Conservation (phyloP, 75 land plant species). For the Cupressus sempervirens region DNA sequence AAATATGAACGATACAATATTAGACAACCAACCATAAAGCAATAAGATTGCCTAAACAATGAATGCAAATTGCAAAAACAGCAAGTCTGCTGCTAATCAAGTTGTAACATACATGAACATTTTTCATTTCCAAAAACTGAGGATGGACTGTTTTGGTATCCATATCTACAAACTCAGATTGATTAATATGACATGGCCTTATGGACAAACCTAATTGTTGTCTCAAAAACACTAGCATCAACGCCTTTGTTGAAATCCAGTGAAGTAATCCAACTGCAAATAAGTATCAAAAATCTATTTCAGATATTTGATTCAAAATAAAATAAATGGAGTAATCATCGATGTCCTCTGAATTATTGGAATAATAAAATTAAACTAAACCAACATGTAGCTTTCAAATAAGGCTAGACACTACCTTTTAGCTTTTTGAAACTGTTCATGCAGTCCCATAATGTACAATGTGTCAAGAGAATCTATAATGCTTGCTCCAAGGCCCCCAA, state of each 20-base stretch:
- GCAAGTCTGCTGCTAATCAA: background rate
- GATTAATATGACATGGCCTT: background rate
- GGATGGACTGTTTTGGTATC: background rate
- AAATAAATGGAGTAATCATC: background rate
- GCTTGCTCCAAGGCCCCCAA: constrained; percentile 98
- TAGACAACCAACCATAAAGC: background rate
- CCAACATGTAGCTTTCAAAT: background rate
- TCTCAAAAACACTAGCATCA: constrained; percentile 97
- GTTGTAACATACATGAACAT: background rate
- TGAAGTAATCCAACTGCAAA: constrained; percentile 88
- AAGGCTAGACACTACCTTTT: constrained; percentile 63
- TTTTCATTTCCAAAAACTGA: background rate
- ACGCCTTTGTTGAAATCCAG: constrained; percentile 87
- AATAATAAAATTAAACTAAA: constrained; percentile 9
- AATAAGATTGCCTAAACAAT: background rate
- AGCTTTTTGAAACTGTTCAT: constrained; percentile 80
- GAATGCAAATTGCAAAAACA: background rate
- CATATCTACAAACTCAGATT: background rate
- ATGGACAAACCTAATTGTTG: constrained; percentile 87
- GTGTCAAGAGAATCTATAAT: constrained; percentile 93
- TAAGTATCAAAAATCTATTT: background rate
- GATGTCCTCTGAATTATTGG: background rate
- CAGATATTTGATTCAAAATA: background rate
- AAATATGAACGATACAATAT: background rate
- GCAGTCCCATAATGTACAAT: constrained; percentile 87